A percentile compares a stretch with the other conserved stretches of the same genome.
These are phyloP conservation scores for Fusarium cicatricum DNA, from an alignment of 2,329 filamentous ascomycete genomes.

Conservation along the genomic window DNA sequence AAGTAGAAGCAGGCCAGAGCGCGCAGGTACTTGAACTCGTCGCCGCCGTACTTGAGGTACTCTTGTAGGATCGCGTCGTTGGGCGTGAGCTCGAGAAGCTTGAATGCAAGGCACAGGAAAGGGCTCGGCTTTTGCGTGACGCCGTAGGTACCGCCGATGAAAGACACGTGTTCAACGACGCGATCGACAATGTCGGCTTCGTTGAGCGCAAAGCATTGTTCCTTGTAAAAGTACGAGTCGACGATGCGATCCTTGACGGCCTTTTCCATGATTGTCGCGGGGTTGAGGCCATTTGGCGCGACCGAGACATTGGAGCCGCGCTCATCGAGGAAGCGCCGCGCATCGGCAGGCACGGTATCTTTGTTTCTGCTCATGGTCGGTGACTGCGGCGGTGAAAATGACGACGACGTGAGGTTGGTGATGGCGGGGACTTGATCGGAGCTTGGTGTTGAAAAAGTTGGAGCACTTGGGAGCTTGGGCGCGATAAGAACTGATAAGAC, in stretches of 20 bases:
- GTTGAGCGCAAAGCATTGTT: conserved; percentile 97
- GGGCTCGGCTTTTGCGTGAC: conserved; percentile 86
- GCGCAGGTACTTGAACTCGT: conserved; percentile 85
- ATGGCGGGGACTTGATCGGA: conserved; percentile 19
- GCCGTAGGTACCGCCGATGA: conserved; percentile 89
- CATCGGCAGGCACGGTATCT: conserved; percentile 77
- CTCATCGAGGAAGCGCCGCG: conserved; percentile 85
- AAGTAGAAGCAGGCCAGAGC: conserved; percentile 93
- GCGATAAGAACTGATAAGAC: conserved; percentile 49
- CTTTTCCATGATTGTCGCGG: conserved; percentile 95
- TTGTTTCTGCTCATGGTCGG: conserved; percentile 51
- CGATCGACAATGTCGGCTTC: conserved; percentile 84
- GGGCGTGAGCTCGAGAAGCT: conserved; percentile 88
- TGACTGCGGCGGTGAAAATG: conserved; percentile 9
- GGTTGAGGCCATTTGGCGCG: conserved; percentile 88
- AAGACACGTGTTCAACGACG: conserved; percentile 81
- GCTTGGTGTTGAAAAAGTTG: conserved; percentile 34
- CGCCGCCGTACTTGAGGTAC: conserved; percentile 80
- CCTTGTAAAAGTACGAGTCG: conserved; percentile 97
- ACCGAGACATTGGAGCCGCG: conserved; percentile 80
- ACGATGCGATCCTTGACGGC: conserved; percentile 94
- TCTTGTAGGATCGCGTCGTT: conserved; percentile 79
- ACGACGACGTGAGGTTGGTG: conserved; percentile 15
- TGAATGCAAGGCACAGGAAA: conserved; percentile 94
- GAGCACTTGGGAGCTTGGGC: conserved; percentile 14